Base-by-base conservation (phyloP, 2,329 filamentous ascomycete species). In the Dichotomopilus funicola region DNA sequence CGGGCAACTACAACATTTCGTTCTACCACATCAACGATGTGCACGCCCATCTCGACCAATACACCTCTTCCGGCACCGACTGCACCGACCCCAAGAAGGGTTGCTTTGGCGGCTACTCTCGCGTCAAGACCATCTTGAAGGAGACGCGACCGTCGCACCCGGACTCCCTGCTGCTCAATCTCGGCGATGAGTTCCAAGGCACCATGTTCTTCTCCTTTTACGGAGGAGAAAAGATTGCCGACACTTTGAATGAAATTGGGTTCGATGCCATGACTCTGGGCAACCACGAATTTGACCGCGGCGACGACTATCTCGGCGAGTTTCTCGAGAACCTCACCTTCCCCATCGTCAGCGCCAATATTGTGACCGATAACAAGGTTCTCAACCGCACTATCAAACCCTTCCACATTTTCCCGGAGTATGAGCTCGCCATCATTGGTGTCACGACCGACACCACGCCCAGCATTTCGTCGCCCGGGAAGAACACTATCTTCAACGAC, bases 1-100 rank as follows among this genome's bases (percentile, higher is more conserved):
- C 72, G 4, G 78, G 77, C 38, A 73, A 81, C 61, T 80, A 75
- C 65, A 81, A 81, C 64, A 76, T 82, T 55, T 80, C 82, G 6
- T 85, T 86, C 71, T 86, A 85, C 70, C 84, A 87, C 67, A 76
- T 87, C 73, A 87, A 87, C 64, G 83, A 87, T 65, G 81, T 87
- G 11, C 84, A 87, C 66, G 78, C 84, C 11, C 84, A 87, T 65
- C 72, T 87, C 13, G 83, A 86, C 65, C 70, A 86, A 67, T 87
- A 81, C 68, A 73, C 77, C 34, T 75, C 77, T 11, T 80, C 80
- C 0, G 83, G 83, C 53, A 79, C 80, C 9, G 82, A 86, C 69
- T 87, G 83, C 71, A 78, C 75, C 0, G 69, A 75, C 33, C 77
- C 80, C 0, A 68, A 74, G 51, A 71, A 73, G 48, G 83, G 82